Evolutionary conservation across 2,329 filamentous ascomycete genomes (phyloP).

Genomic region (Balansia obtecta): DNA sequence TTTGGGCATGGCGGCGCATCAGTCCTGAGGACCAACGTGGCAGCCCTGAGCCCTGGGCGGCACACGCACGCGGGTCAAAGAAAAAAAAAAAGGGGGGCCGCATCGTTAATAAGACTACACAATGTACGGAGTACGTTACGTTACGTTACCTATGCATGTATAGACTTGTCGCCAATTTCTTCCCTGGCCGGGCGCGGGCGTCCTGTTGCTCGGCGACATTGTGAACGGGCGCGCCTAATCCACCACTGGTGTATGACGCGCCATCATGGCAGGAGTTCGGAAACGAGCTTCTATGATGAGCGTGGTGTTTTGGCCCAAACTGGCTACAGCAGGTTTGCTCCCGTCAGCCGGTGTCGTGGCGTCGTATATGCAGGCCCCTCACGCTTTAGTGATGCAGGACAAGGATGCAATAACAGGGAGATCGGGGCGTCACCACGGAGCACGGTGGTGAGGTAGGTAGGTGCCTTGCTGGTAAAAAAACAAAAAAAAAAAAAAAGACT

Average conservation of each 20-base stretch:
- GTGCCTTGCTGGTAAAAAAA: too few species aligned
- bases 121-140: too few species aligned
- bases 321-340: neutral
- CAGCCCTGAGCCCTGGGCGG: neutral
- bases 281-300: neutral
- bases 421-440: too few species aligned
- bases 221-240: conserved; percentile 4
- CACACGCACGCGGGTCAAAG: too few species aligned
- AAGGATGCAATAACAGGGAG: neutral
- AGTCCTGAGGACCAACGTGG: neutral
- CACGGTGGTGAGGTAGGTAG: too few species aligned
- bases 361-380: neutral
- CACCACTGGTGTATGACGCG: neutral
- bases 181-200: too few species aligned
- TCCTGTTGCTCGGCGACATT: neutral
- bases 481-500: too few species aligned
- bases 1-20: neutral
- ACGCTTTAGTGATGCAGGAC: neutral
- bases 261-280: neutral
- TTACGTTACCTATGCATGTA: too few species aligned
- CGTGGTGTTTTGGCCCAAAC: neutral
- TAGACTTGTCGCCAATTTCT: too few species aligned
- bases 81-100: too few species aligned
- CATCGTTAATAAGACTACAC: neutral
- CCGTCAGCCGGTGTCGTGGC: neutral